phyloP scores from a whole-genome alignment of 2,329 filamentous ascomycete species.

The Diaporthe citrichinensis region DNA sequence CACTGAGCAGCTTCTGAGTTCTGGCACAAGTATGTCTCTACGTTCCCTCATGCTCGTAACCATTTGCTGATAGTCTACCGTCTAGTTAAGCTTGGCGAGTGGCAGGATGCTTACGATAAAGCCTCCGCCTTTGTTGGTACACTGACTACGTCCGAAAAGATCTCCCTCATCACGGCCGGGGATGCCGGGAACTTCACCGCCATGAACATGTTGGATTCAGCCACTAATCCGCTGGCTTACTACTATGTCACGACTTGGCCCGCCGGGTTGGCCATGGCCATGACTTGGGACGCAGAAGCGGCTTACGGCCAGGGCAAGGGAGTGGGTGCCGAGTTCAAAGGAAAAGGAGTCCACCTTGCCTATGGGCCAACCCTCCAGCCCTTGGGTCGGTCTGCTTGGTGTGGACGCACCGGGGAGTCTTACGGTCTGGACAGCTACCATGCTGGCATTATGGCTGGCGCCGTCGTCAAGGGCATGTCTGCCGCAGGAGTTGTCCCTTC shows the following conservation, averaged over 20 bases:
- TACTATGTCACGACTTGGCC: constrained; percentile 31
- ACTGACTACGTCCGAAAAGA: constrained; percentile 2
- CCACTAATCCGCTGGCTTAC: neutral
- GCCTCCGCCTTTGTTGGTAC: neutral
- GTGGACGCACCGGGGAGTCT: constrained; percentile 74
- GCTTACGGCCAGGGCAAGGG: constrained; percentile 56
- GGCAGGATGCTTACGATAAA: constrained; percentile 29
- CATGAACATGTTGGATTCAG: constrained; percentile 5
- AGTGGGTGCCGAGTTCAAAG: constrained; percentile 53
- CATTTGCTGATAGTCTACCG: neutral
- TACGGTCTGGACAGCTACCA: constrained; percentile 73
- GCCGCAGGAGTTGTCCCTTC: constrained; percentile 79
- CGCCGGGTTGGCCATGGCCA: neutral
- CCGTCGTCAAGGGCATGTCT: constrained; percentile 78
- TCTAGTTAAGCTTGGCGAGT: constrained; percentile 28
- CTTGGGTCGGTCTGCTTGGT: constrained; percentile 70
- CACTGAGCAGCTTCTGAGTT: constrained; percentile 7
- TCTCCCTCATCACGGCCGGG: neutral
- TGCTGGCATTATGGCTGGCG: constrained; percentile 57
- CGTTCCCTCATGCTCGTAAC: neutral
- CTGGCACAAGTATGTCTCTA: neutral
- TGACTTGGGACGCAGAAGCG: constrained; percentile 4
- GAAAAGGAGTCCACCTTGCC: constrained; percentile 85
- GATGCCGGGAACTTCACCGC: constrained; percentile 7
- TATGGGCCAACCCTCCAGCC: constrained; percentile 83